These are phyloP conservation scores for Aspergillus fischeri DNA, from an alignment of 2,329 filamentous ascomycete species.

Conservation along the genomic window DNA sequence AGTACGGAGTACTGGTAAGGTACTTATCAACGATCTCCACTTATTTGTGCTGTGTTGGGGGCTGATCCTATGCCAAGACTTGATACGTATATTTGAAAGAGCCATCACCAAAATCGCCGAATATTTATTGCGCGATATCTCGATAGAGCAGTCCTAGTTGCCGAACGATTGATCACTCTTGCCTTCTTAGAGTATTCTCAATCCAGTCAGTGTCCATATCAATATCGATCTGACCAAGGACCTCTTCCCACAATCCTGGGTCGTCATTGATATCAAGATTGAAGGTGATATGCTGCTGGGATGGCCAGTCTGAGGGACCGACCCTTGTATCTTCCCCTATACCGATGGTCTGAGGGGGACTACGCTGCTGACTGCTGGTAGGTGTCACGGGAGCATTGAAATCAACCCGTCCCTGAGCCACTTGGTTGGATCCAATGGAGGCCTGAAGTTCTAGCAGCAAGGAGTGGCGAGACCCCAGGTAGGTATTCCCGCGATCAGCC, in stretches of 20 bases:
- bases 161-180: background rate
- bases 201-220: slow-evolving; percentile 42
- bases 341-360: background rate
- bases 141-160: background rate
- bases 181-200: slow-evolving; percentile 27
- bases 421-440: slow-evolving; percentile 21
- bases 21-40: no score
- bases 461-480: slow-evolving; percentile 42
- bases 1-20: no score
- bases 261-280: slow-evolving; percentile 37
- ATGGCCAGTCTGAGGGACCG: slow-evolving; percentile 13
- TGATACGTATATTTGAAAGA: no score
- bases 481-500: slow-evolving; percentile 51
- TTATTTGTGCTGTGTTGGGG: no score
- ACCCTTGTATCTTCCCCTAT: background rate
- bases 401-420: slow-evolving; percentile 1
- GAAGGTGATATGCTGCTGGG: slow-evolving; percentile 26
- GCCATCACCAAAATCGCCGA: background rate
- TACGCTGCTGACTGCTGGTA: slow-evolving; percentile 13
- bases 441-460: slow-evolving; percentile 36
- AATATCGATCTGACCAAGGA: slow-evolving; percentile 37
- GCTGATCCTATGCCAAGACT: no score
- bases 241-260: slow-evolving; percentile 40
- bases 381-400: slow-evolving; percentile 10
- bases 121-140: background rate